phyloP scores from a whole-genome alignment of 768 basidiomycete genomes.

The Lanmaoa rubissima region DNA sequence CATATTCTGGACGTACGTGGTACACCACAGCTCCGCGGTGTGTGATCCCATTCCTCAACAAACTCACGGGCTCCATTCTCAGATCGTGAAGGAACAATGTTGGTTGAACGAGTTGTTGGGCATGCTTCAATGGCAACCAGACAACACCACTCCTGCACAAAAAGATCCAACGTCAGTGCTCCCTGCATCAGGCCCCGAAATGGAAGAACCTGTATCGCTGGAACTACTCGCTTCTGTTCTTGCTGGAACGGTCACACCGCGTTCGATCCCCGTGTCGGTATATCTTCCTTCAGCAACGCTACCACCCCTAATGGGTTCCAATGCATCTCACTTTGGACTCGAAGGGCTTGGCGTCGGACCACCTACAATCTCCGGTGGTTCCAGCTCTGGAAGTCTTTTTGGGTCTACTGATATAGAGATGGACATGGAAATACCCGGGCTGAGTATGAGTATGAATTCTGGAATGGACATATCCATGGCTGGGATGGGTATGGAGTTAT shows the following conservation, averaged over 20 bases:
- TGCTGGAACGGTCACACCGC: slow-evolving; percentile 43
- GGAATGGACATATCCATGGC: slow-evolving; percentile 32
- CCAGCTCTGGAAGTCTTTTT: slow-evolving; percentile 28
- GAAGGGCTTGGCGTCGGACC: slow-evolving; percentile 27
- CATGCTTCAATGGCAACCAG: slow-evolving; percentile 61
- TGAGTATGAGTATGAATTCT: slow-evolving; percentile 36
- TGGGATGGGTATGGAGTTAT: slow-evolving; percentile 28
- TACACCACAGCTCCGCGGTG: not conserved
- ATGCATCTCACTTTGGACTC: slow-evolving; percentile 28
- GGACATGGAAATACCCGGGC: slow-evolving; percentile 36
- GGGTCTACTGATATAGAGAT: slow-evolving; percentile 33
- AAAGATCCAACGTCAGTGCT: not conserved
- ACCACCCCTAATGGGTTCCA: slow-evolving; percentile 20
- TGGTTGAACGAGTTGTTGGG: slow-evolving; percentile 77
- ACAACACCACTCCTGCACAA: slow-evolving; percentile 24
- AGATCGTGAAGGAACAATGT: slow-evolving; percentile 73
- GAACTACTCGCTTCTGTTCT: slow-evolving; percentile 65
- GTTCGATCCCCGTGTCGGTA: slow-evolving; percentile 67
- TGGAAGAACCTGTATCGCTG: slow-evolving; percentile 39
- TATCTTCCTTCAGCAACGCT: slow-evolving; percentile 46
- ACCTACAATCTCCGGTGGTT: slow-evolving; percentile 21
- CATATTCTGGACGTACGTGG: slow-evolving; percentile 65
- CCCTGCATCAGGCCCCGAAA: slow-evolving; percentile 26
- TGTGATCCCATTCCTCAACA: not conserved
- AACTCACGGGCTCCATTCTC: not conserved